These are phyloP conservation scores for Torulaspora maleeae DNA, from an alignment of 805 yeast genomes.

Conservation along the genomic window DNA sequence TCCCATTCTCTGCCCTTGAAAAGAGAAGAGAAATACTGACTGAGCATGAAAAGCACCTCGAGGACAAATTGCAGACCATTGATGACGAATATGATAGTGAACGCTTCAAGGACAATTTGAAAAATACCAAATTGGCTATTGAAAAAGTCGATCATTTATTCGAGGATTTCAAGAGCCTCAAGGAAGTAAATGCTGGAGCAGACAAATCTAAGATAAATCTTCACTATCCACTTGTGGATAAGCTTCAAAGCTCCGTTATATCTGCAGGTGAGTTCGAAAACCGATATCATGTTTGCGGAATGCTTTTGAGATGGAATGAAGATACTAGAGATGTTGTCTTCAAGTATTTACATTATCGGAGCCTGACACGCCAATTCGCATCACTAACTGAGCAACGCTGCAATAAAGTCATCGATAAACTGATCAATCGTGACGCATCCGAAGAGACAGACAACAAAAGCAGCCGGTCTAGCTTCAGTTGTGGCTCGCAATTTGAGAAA, in stretches of 20 bases:
- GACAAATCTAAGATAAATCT: slow-evolving; percentile 21
- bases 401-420: slow-evolving; percentile 46
- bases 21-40: slow-evolving; percentile 21
- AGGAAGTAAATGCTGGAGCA: slow-evolving; percentile 12
- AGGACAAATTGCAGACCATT: slow-evolving; percentile 31
- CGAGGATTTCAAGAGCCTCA: slow-evolving; percentile 21
- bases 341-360: slow-evolving; percentile 51
- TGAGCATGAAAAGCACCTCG: slow-evolving; percentile 46
- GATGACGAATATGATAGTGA: slow-evolving; percentile 12
- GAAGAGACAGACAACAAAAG: neutral
- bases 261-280: slow-evolving; percentile 38
- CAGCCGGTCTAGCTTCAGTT: neutral
- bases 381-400: slow-evolving; percentile 47
- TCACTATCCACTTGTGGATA: slow-evolving; percentile 29
- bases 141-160: slow-evolving; percentile 18
- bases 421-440: slow-evolving; percentile 35
- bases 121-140: slow-evolving; percentile 14
- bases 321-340: slow-evolving; percentile 57
- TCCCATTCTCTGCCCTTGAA: slow-evolving; percentile 22
- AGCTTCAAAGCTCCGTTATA: slow-evolving; percentile 12
- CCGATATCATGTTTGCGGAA: slow-evolving; percentile 65
- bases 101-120: slow-evolving; percentile 27
- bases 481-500: slow-evolving; percentile 4
- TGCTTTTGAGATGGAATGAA: slow-evolving; percentile 77
- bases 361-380: slow-evolving; percentile 41